These are phyloP conservation scores for Furcasterigmium furcatum DNA, from an alignment of 2,329 filamentous ascomycete genomes.

Conservation along the genomic window DNA sequence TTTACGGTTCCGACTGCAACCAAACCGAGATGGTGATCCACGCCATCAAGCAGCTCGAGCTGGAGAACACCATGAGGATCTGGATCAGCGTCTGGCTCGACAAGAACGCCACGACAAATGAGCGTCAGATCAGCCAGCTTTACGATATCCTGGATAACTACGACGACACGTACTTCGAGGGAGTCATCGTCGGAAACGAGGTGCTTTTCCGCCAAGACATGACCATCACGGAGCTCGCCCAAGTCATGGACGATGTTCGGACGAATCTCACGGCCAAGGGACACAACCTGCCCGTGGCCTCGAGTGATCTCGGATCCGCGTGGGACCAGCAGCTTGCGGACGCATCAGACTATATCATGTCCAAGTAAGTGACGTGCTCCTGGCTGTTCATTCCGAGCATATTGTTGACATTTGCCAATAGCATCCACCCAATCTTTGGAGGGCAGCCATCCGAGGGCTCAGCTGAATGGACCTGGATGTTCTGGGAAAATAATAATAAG, in stretches of 20 bases:
- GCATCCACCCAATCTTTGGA: conserved; percentile 89
- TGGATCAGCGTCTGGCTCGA: conserved; percentile 97
- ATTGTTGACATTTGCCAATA: too few species aligned
- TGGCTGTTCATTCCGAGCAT: too few species aligned
- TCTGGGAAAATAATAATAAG: conserved; percentile 73
- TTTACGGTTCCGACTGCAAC: conserved; percentile 97
- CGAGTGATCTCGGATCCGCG: conserved; percentile 70
- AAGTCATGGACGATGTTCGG: conserved; percentile 65
- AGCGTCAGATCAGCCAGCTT: conserved; percentile 78
- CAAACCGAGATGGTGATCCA: conserved; percentile 93
- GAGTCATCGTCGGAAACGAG: conserved; percentile 80
- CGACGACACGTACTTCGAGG: conserved; percentile 67
- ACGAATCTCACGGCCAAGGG: conserved; percentile 66
- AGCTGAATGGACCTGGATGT: conserved; percentile 76
- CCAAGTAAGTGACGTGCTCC: conserved; percentile 51
- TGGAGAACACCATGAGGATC: conserved; percentile 74
- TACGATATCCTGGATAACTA: conserved; percentile 76
- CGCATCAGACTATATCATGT: conserved; percentile 85
- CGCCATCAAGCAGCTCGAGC: conserved; percentile 69
- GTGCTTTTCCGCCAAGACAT: conserved; percentile 76
- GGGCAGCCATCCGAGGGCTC: conserved; percentile 68
- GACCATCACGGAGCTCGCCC: conserved; percentile 59
- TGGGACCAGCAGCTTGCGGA: conserved; percentile 62
- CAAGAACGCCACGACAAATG: conserved; percentile 76
- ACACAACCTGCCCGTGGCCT: conserved; percentile 69